Evolutionary conservation across 331 rosid genomes (phyloP).

Genomic region (Ulmus americana): DNA sequence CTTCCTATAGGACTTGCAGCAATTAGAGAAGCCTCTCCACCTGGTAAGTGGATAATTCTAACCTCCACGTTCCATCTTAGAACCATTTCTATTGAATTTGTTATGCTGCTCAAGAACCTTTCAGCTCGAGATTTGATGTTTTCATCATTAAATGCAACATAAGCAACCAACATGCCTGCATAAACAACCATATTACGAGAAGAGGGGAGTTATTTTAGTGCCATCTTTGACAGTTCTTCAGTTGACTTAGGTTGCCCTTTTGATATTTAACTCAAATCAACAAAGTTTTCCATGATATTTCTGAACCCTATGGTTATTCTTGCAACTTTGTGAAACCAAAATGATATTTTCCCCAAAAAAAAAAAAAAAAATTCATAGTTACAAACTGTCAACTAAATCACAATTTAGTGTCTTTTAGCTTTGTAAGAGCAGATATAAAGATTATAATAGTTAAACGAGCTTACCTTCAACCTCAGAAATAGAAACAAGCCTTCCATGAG

Average conservation of each 20-base stretch:
- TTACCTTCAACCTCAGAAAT: conserved; percentile 85
- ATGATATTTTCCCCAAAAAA: no score
- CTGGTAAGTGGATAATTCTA: conserved; percentile 73
- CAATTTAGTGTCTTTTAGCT: not conserved
- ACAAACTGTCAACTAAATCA: not conserved
- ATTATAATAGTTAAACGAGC: conserved; percentile 19
- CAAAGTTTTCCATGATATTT: no score
- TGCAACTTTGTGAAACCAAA: no score
- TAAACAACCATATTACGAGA: conserved; percentile 19
- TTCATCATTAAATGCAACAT: conserved; percentile 70
- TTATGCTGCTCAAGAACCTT: conserved; percentile 89
- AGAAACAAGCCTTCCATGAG: conserved; percentile 89
- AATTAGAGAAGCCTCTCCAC: conserved; percentile 52
- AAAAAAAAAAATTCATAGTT: not conserved
- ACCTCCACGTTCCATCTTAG: conserved; percentile 85
- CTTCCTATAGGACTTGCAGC: conserved; percentile 42
- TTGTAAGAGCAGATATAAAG: conserved; percentile 18
- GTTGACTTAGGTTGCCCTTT: no score
- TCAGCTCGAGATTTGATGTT: conserved; percentile 81
- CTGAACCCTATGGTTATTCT: no score
- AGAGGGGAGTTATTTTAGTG: not conserved
- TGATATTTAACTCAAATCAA: no score
- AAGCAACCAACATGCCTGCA: conserved; percentile 80
- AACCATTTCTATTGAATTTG: conserved; percentile 90
- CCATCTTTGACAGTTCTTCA: no score